Evolutionary conservation across 2,329 filamentous ascomycete genomes (phyloP).

Genomic region (Aspergillus clavatus): DNA sequence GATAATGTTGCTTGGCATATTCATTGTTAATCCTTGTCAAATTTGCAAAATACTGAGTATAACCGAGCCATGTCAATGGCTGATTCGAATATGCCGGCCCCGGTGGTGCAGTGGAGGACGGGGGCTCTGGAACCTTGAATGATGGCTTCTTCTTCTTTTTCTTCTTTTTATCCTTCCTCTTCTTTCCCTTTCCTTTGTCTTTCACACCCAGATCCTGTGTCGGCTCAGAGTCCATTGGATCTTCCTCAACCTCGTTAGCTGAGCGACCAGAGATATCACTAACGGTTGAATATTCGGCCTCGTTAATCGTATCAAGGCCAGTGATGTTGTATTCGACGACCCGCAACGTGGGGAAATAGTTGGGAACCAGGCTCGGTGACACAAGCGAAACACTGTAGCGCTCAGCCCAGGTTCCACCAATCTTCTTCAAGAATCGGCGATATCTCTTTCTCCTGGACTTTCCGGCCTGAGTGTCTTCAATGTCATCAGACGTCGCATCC

Average conservation of each 20-base stretch:
- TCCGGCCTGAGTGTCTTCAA: slow-evolving; percentile 16
- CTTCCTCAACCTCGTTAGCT: slow-evolving; percentile 7
- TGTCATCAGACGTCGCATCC: slow-evolving; percentile 13
- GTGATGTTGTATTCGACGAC: slow-evolving; percentile 92
- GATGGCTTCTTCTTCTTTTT: slow-evolving; percentile 53
- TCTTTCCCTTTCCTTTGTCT: slow-evolving; percentile 26
- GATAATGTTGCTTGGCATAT: slow-evolving; percentile 33
- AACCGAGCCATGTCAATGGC: slow-evolving; percentile 70
- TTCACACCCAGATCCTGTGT: slow-evolving; percentile 7
- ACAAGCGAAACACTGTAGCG: slow-evolving; percentile 78
- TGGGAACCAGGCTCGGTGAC: slow-evolving; percentile 83
- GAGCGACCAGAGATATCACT: neutral
- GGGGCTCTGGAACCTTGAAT: slow-evolving; percentile 64
- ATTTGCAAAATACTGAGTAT: slow-evolving; percentile 90
- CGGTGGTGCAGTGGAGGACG: slow-evolving; percentile 66
- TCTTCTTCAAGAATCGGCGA: slow-evolving; percentile 56
- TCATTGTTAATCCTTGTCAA: slow-evolving; percentile 84
- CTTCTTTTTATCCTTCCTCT: slow-evolving; percentile 42
- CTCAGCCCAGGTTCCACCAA: slow-evolving; percentile 79
- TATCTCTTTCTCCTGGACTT: slow-evolving; percentile 43
- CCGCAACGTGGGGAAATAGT: slow-evolving; percentile 84
- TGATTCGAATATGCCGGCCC: slow-evolving; percentile 90
- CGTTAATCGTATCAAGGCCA: slow-evolving; percentile 55
- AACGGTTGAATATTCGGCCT: slow-evolving; percentile 14
- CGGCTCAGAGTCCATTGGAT: neutral